phyloP scores from a whole-genome alignment of 495 filamentous ascomycete species.

The Aspergillus steynii region DNA sequence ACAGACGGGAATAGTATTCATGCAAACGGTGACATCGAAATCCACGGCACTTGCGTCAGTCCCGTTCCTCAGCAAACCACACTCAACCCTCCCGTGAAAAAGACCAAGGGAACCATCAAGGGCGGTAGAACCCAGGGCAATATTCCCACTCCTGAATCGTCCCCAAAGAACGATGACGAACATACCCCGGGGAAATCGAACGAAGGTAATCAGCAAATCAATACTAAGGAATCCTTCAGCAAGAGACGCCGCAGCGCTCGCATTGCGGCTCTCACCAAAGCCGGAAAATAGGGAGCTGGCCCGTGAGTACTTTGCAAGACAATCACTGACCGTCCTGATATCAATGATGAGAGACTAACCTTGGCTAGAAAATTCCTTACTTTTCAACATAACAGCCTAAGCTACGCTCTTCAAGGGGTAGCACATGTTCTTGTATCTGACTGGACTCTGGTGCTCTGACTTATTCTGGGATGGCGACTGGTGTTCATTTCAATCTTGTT shows the following conservation, averaged over 20 bases:
- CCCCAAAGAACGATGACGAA: neutral
- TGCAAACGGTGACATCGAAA: neutral
- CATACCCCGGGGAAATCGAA: neutral
- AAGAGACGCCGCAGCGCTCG: slow-evolving; percentile 13
- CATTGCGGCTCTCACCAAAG: neutral
- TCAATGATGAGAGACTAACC: neutral
- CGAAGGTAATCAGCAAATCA: neutral
- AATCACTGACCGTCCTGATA: neutral
- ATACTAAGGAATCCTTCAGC: neutral
- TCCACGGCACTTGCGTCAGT: neutral
- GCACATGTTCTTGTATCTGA: neutral
- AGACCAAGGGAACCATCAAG: neutral
- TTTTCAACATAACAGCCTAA: neutral
- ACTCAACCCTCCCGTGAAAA: neutral
- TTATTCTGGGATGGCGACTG: neutral
- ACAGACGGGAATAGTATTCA: neutral
- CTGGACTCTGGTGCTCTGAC: neutral
- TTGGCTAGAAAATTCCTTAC: neutral
- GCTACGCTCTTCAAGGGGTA: neutral
- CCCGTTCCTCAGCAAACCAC: neutral
- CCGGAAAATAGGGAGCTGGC: neutral
- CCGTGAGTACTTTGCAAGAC: neutral
- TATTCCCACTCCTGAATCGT: neutral
- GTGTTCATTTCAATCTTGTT: neutral
- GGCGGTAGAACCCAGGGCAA: neutral